A percentile compares a stretch with the other conserved stretches of the same genome.
These are phyloP conservation scores for Skeletonema grethae DNA, from an alignment of 108 stramenopile genomes.

Conservation along the genomic window DNA sequence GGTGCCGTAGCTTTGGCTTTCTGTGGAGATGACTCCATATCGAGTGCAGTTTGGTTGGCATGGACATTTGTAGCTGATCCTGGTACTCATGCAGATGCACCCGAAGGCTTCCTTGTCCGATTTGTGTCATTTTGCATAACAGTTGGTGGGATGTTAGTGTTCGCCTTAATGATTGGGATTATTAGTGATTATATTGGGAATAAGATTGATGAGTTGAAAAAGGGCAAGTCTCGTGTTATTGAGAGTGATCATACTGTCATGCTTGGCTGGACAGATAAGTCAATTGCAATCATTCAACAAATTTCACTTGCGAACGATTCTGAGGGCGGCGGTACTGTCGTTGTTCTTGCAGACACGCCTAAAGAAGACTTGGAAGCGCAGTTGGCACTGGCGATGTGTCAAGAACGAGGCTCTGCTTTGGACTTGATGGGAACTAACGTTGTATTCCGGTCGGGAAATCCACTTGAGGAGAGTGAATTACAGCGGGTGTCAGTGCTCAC, in stretches of 20 bases:
- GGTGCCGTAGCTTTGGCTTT: slow-evolving; percentile 21
- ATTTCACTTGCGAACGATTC: slow-evolving; percentile 52
- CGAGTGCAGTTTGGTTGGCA: slow-evolving; percentile 36
- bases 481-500: slow-evolving; percentile 34
- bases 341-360: slow-evolving; percentile 36
- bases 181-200: slow-evolving; percentile 49
- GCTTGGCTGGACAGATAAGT: slow-evolving; percentile 53
- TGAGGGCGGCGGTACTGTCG: slow-evolving; percentile 53
- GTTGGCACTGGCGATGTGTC: slow-evolving; percentile 13
- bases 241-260: slow-evolving; percentile 49
- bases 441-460: slow-evolving; percentile 51
- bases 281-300: slow-evolving; percentile 48
- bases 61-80: slow-evolving; percentile 60
- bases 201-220: slow-evolving; percentile 51
- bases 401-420: slow-evolving; percentile 14
- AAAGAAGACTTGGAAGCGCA: slow-evolving; percentile 41
- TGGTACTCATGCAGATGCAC: slow-evolving; percentile 44
- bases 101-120: slow-evolving; percentile 19
- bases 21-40: slow-evolving; percentile 12
- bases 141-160: slow-evolving; percentile 55
- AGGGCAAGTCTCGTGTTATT: slow-evolving; percentile 48
- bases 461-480: slow-evolving; percentile 44
- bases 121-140: slow-evolving; percentile 44
- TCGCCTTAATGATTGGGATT: slow-evolving; percentile 59
- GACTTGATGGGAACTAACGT: slow-evolving; percentile 39